These are phyloP conservation scores for Mortierella polycephala DNA, from an alignment of 371 early-diverging fungal species.

Conservation along the genomic window DNA sequence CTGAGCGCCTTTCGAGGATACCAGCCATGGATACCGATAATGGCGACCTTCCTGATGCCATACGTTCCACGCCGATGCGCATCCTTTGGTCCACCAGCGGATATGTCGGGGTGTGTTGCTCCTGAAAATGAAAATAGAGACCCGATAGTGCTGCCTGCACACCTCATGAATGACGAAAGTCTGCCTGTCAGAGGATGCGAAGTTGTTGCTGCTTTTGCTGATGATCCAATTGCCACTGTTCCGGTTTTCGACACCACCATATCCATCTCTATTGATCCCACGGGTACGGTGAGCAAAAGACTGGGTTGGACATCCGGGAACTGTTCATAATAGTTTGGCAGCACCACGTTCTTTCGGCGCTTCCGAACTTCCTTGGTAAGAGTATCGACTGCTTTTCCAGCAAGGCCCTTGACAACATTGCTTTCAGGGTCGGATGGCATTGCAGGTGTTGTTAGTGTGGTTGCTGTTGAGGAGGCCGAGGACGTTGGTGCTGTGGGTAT, in stretches of 20 bases:
- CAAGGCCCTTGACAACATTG: too few relatives aligned
- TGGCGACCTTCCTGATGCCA: slow-evolving; percentile 60
- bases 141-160: slow-evolving; percentile 27
- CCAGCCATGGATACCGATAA: slow-evolving; percentile 92
- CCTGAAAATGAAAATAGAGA: slow-evolving; percentile 8
- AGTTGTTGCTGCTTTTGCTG: neutral
- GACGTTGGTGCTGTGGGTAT: too few relatives aligned
- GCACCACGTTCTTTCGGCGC: slow-evolving; percentile 21
- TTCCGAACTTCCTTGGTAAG: too few relatives aligned
- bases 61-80: slow-evolving; percentile 20
- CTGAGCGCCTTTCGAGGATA: slow-evolving; percentile 78
- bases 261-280: slow-evolving; percentile 18
- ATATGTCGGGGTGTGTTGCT: neutral
- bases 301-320: slow-evolving; percentile 38
- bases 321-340: slow-evolving; percentile 50
- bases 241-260: neutral
- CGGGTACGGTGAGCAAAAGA: slow-evolving; percentile 25
- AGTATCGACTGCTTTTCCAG: too few relatives aligned
- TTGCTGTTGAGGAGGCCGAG: too few relatives aligned
- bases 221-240: neutral
- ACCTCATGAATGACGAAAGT: slow-evolving; percentile 17
- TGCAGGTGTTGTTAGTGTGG: too few relatives aligned
- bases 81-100: neutral
- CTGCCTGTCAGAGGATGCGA: too few relatives aligned
- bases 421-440: too few relatives aligned